These are phyloP conservation scores for Zymoseptoria brevis DNA, from an alignment of 2,329 filamentous ascomycete genomes.

Conservation along the genomic window DNA sequence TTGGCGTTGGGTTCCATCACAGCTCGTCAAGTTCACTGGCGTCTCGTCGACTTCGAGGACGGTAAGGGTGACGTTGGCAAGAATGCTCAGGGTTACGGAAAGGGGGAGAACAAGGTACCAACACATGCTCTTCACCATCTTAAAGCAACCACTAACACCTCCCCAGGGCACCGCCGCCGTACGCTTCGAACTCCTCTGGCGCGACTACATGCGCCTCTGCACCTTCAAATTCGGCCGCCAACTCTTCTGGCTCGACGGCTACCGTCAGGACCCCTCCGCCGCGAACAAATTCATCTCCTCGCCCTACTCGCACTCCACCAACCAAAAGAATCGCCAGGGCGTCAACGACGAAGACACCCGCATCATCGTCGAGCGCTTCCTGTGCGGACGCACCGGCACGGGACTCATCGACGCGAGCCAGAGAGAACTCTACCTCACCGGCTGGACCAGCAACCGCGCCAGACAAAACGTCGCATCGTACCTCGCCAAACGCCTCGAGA, in stretches of 20 bases:
- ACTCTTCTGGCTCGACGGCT: conserved; percentile 59
- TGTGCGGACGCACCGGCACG: conserved; percentile 63
- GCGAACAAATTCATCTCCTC: conserved; percentile 30
- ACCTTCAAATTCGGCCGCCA: conserved; percentile 59
- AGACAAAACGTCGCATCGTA: conserved; percentile 71
- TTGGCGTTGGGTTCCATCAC: conserved; percentile 65
- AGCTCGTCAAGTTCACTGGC: conserved; percentile 62
- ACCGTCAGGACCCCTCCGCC: conserved; percentile 41
- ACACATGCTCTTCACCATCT: too few relatives aligned
- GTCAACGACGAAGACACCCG: conserved; percentile 36
- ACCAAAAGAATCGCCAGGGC: conserved; percentile 36
- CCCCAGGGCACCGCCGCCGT: conserved; percentile 54
- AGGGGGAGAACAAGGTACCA: conserved; percentile 56
- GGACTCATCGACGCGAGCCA: conserved; percentile 71
- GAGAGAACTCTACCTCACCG: conserved; percentile 65
- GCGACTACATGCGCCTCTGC: conserved; percentile 74
- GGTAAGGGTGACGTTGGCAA: conserved; percentile 40
- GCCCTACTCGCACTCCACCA: conserved; percentile 24
- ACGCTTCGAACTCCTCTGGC: conserved; percentile 67
- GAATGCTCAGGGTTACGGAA: conserved; percentile 50
- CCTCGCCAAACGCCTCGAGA: conserved; percentile 60
- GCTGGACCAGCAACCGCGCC: conserved; percentile 69
- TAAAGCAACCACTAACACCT: not conserved
- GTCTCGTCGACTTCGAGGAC: conserved; percentile 62
- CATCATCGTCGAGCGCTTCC: conserved; percentile 47